Conservation (phyloP, 2,329 filamentous ascomycete species). For the Aspergillus uvarum region DNA sequence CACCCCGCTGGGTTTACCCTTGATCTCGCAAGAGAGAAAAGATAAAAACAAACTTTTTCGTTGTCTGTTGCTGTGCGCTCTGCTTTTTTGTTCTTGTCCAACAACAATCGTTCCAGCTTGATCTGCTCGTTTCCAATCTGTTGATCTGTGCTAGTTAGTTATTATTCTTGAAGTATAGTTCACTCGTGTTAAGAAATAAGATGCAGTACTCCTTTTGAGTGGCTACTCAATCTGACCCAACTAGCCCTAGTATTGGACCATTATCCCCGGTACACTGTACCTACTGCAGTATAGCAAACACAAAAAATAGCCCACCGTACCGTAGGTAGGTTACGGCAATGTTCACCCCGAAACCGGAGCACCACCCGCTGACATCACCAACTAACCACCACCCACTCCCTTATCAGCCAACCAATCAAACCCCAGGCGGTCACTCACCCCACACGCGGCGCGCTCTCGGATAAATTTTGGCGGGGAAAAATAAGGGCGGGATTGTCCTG, state of each 20-base stretch:
- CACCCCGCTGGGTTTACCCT: neutral
- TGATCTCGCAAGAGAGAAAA: too few species aligned
- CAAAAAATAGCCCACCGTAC: too few species aligned
- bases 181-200: neutral
- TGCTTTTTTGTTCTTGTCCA: neutral
- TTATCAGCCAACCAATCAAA: conserved; percentile 14
- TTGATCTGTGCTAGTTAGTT: neutral
- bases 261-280: too few species aligned
- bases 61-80: neutral
- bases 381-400: neutral
- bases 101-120: neutral
- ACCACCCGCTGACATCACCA: conserved; percentile 15
- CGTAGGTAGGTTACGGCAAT: too few species aligned
- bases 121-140: neutral
- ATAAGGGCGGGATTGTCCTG: neutral
- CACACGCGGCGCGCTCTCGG: neutral
- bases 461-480: conserved; percentile 30
- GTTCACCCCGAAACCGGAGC: neutral
- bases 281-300: too few species aligned
- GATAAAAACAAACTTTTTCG: neutral
- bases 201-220: too few species aligned
- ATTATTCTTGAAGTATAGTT: neutral
- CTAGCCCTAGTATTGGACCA: too few species aligned
- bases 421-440: conserved; percentile 13
- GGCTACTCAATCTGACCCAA: too few species aligned